Conservation (phyloP, 1,139 yeast species). For the Wickerhamiella infanticola region DNA sequence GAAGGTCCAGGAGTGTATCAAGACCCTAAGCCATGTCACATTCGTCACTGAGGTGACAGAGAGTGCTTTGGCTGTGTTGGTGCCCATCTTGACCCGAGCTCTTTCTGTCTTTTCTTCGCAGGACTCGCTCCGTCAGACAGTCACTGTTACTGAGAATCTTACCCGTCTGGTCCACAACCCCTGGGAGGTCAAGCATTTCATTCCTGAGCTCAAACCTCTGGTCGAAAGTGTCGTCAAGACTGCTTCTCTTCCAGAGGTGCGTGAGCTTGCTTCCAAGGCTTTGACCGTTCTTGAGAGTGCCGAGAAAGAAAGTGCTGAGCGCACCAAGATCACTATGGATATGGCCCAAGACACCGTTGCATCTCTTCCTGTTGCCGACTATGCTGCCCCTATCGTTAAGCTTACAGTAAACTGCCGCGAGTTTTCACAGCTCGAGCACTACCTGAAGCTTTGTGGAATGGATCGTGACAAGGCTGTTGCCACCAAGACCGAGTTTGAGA, state of each 20-base stretch:
- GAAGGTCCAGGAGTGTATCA: constrained; percentile 79
- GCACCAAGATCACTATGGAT: constrained; percentile 49
- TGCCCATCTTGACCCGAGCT: constrained; percentile 85
- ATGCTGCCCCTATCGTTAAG: constrained; percentile 41
- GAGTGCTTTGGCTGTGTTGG: constrained; percentile 78
- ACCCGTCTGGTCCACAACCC: constrained; percentile 91
- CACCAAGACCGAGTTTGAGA: constrained; percentile 42
- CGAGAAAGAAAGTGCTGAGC: constrained; percentile 47
- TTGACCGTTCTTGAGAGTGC: constrained; percentile 69
- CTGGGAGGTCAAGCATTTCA: constrained; percentile 73
- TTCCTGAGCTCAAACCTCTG: constrained; percentile 81
- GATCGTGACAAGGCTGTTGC: constrained; percentile 31
- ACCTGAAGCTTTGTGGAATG: constrained; percentile 25
- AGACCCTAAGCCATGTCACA: constrained; percentile 80
- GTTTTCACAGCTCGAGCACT: constrained; percentile 59
- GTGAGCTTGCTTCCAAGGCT: constrained; percentile 85
- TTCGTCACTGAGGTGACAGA: constrained; percentile 98
- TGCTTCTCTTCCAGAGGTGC: constrained; percentile 91
- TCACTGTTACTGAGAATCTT: constrained; percentile 87
- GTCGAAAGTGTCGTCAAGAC: constrained; percentile 74
- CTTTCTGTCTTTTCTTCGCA: constrained; percentile 82
- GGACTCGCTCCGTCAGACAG: constrained; percentile 93
- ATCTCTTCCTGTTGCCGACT: constrained; percentile 28
- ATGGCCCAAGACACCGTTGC: constrained; percentile 30
- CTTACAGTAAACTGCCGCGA: constrained; percentile 81